These are phyloP conservation scores for Mortierella sp. DNA, from an alignment of 371 early-diverging fungal species.

Conservation along the genomic window DNA sequence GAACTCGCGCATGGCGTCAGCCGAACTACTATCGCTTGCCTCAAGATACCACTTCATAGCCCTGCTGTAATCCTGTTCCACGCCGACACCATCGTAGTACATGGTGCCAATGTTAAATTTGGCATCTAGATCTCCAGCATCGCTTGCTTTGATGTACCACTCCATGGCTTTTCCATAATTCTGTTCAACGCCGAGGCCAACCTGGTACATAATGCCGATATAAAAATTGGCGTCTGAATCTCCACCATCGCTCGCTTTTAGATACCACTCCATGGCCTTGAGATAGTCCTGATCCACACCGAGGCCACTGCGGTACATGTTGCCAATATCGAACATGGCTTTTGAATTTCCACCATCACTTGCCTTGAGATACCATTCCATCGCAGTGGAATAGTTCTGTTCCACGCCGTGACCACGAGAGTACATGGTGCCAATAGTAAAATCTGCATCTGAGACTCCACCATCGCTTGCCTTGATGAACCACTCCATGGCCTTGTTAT, in stretches of 20 bases:
- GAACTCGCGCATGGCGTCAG: too few relatives aligned
- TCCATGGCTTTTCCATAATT: too few relatives aligned
- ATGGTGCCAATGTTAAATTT: too few relatives aligned
- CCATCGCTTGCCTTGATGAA: constrained; percentile 64
- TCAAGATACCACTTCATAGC: too few relatives aligned
- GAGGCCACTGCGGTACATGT: constrained; percentile 65
- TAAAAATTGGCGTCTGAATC: too few relatives aligned
- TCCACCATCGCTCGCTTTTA: too few relatives aligned
- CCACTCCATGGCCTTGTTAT: constrained; percentile 65
- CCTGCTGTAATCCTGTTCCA: neutral
- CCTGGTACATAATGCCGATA: too few relatives aligned
- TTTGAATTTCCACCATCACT: constrained; percentile 48
- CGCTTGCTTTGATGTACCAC: too few relatives aligned
- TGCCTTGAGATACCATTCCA: constrained; percentile 60
- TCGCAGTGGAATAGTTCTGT: constrained; percentile 63
- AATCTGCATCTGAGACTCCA: constrained; percentile 68
- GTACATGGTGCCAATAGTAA: constrained; percentile 79
- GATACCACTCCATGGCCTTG: constrained; percentile 67
- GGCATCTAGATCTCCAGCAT: too few relatives aligned
- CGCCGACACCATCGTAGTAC: neutral
- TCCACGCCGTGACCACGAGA: constrained; percentile 76
- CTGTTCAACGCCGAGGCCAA: neutral
- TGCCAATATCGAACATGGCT: constrained; percentile 62
- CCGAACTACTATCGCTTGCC: too few relatives aligned
- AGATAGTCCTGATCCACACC: constrained; percentile 62